These are phyloP conservation scores for Berberis vulgaris DNA, from an alignment of 164 flowering plant genomes.

Conservation along the genomic window DNA sequence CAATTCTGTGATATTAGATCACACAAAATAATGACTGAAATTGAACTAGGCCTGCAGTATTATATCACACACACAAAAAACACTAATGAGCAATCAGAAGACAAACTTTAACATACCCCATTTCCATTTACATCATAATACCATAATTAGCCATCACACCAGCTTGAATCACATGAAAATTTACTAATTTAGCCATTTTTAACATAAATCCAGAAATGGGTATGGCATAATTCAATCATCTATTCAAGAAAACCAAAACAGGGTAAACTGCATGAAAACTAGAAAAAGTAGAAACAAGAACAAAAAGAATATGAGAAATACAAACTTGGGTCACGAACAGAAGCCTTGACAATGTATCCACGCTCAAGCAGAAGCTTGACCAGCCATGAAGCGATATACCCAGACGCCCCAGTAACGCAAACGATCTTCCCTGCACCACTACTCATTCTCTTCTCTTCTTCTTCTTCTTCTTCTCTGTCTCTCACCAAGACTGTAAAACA, in stretches of 20 bases:
- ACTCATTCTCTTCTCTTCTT: constrained; percentile 3
- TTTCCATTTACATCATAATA: neutral
- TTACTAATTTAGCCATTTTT: neutral
- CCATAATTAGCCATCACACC: neutral
- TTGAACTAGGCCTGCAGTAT: too few species aligned
- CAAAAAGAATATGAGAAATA: neutral
- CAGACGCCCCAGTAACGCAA: constrained; percentile 15
- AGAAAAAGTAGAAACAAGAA: neutral
- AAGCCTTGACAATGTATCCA: constrained; percentile 16
- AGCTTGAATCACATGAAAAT: too few species aligned
- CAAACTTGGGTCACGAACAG: constrained; percentile 15
- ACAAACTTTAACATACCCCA: too few species aligned
- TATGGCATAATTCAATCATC: neutral
- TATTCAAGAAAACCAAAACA: neutral
- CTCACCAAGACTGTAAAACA: too few species aligned
- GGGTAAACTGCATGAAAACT: neutral
- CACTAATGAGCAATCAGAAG: too few species aligned
- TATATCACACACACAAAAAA: too few species aligned
- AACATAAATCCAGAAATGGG: neutral
- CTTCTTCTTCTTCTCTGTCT: too few species aligned
- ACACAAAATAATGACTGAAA: too few species aligned
- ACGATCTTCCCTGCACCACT: constrained; percentile 8
- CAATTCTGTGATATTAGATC: too few species aligned
- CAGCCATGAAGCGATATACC: constrained; percentile 17
- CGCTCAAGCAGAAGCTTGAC: constrained; percentile 13